These are phyloP conservation scores for Trichoderma sp. DNA, from an alignment of 2,329 filamentous ascomycete species.

Conservation along the genomic window DNA sequence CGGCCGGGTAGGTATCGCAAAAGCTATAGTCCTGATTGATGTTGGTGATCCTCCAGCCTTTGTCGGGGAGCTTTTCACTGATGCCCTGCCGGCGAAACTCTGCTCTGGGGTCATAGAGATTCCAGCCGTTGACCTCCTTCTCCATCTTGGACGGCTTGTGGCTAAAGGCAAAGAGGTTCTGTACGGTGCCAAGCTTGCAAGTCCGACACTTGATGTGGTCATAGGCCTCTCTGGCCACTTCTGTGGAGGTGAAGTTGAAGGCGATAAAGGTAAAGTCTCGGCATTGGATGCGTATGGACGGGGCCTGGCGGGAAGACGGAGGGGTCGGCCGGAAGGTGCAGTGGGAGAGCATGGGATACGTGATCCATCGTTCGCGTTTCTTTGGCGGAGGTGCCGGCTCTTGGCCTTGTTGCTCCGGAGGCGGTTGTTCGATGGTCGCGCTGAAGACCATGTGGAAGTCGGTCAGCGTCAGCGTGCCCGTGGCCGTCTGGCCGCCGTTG, in stretches of 20 bases:
- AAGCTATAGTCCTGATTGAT: slow-evolving; percentile 91
- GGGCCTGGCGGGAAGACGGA: slow-evolving; percentile 65
- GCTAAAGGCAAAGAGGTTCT: slow-evolving; percentile 87
- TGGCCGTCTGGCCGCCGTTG: slow-evolving; percentile 55
- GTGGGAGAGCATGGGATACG: slow-evolving; percentile 84
- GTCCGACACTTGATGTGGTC: slow-evolving; percentile 80
- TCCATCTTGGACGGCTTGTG: slow-evolving; percentile 76
- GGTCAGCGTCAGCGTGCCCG: slow-evolving; percentile 59
- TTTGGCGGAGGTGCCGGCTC: slow-evolving; percentile 32
- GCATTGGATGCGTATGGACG: slow-evolving; percentile 82
- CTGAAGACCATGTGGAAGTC: slow-evolving; percentile 61
- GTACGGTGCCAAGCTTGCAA: slow-evolving; percentile 77
- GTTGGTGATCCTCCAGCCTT: slow-evolving; percentile 83
- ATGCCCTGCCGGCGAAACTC: slow-evolving; percentile 90
- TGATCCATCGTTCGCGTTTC: slow-evolving; percentile 78
- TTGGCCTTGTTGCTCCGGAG: slow-evolving; percentile 22
- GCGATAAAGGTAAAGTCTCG: slow-evolving; percentile 93
- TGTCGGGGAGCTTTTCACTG: slow-evolving; percentile 71
- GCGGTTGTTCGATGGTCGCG: slow-evolving; percentile 41
- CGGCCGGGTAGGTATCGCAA: slow-evolving; percentile 85
- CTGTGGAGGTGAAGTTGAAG: slow-evolving; percentile 78
- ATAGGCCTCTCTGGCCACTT: slow-evolving; percentile 77
- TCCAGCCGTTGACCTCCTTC: slow-evolving; percentile 74
- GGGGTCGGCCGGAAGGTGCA: slow-evolving; percentile 77
- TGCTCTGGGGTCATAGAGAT: slow-evolving; percentile 77